Evolutionary conservation across 1,284 basidiomycete species (phyloP).

Genomic region (Microbotryum silenes-acaulis): DNA sequence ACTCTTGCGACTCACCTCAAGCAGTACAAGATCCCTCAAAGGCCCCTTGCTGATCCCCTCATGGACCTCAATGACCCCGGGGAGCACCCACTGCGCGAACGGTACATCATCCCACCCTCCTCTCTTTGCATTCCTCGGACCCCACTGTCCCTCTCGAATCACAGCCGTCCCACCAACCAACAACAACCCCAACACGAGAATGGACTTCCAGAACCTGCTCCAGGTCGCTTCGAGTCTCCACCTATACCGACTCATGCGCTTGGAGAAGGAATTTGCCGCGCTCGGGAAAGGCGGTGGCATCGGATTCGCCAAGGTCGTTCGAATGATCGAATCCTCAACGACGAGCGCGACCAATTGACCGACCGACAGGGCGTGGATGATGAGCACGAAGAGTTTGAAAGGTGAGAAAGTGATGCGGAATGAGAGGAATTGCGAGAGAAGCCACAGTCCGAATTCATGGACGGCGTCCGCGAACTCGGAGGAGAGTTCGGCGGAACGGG

Average conservation of each 20-base stretch:
- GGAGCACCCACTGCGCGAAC: neutral
- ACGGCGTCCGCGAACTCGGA: conserved; percentile 14
- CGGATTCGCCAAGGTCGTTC: conserved; percentile 3
- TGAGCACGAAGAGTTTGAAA: neutral
- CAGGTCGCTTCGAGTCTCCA: neutral
- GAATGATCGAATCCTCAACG: conserved; percentile 6
- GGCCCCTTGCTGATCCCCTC: neutral
- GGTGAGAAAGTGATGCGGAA: conserved; percentile 3
- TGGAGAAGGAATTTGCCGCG: neutral
- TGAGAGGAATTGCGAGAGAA: neutral
- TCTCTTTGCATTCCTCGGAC: neutral
- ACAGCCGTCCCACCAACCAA: neutral
- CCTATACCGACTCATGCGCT: conserved; percentile 1
- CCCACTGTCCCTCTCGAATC: neutral
- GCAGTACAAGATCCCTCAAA: neutral
- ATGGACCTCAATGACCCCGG: neutral
- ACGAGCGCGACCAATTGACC: conserved; percentile 6
- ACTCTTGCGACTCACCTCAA: conserved; percentile 6
- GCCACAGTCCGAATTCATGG: neutral
- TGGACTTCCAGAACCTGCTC: neutral
- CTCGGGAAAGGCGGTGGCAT: conserved; percentile 3
- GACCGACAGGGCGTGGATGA: neutral
- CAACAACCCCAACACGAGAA: neutral
- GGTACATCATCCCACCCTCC: conserved; percentile 6
- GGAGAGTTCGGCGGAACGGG: conserved; percentile 10